Base-by-base conservation (phyloP, 805 yeast species). In the Myxozyma udenii region DNA sequence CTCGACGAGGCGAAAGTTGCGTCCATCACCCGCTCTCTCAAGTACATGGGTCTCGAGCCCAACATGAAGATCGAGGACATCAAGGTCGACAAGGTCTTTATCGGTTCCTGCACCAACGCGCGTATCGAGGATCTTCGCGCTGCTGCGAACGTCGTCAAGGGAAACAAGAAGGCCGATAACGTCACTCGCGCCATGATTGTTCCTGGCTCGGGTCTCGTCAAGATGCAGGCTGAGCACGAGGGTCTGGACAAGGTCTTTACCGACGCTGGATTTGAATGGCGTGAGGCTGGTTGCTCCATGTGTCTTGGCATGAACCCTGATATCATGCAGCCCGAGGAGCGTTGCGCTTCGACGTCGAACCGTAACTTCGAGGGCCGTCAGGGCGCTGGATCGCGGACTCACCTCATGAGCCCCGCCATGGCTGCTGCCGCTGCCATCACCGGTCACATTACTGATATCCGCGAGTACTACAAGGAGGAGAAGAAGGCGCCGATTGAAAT, bases 271-370 rank as follows among this genome's bases (percentile, higher is more conserved):
- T 93, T 93, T 67, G 91, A 87, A 63, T 93, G 98, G 98, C 85
- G 98, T 76, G 98, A 93, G 75, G 98, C 98, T 61, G 98, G 98
- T 56, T 93, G 98, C 74, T 91, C 98, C 38, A 93, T 93, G 98
- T 93, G 98, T 75, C 79, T 93, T 47, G 98, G 98, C 71, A 93
- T 93, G 98, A 93, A 93, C 74, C 97, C 98, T 39, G 98, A 93
- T 75, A 91, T 93, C 64, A 79, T 93, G 67, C 79, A 83, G 57
- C 98, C 98, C 37, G 81, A 85, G 66, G 98, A 93, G 73, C 83
- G 98, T 74, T 93, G 98, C 76, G 98, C 98, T 6, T 90, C 98
- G 12, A 93, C 98, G 18, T 91, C 98, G 21, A 93, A 93, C 78
- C 85, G 98, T 79, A 93, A 93, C 75, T 93, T 93, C 68, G 97